Conservation (phyloP, 2,329 filamentous ascomycete species). For the Parastagonospora nodorum region DNA sequence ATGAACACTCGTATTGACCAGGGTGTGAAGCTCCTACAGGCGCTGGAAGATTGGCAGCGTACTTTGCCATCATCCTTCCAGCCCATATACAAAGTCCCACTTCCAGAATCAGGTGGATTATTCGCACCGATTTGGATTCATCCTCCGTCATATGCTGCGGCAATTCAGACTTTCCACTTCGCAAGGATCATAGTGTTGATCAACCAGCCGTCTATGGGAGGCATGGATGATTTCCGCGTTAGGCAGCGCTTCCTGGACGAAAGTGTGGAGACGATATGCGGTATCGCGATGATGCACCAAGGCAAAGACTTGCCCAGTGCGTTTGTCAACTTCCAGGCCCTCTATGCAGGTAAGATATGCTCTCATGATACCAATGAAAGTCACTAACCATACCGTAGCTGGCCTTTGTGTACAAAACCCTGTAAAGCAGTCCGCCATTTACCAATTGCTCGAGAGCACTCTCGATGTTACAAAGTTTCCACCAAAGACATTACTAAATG, state of each 20-base stretch:
- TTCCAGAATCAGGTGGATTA: slow-evolving; percentile 12
- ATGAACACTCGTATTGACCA: slow-evolving; percentile 53
- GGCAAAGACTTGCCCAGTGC: slow-evolving; percentile 31
- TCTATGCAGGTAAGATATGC: slow-evolving; percentile 36
- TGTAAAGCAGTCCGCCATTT: slow-evolving; percentile 29
- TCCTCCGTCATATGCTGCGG: slow-evolving; percentile 45
- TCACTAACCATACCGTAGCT: slow-evolving; percentile 19
- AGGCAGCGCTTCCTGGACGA: slow-evolving; percentile 53
- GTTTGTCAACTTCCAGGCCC: slow-evolving; percentile 33
- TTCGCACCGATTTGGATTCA: slow-evolving; percentile 38
- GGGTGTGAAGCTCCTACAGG: slow-evolving; percentile 53
- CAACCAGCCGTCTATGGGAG: slow-evolving; percentile 57
- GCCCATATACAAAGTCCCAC: slow-evolving; percentile 44
- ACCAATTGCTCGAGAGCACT: slow-evolving; percentile 33
- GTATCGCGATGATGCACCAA: slow-evolving; percentile 53
- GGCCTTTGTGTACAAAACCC: slow-evolving; percentile 39
- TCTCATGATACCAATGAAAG: neutral
- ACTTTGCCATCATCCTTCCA: slow-evolving; percentile 53
- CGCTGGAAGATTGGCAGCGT: slow-evolving; percentile 57
- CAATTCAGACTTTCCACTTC: slow-evolving; percentile 59
- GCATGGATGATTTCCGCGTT: slow-evolving; percentile 54
- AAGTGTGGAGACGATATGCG: slow-evolving; percentile 56
- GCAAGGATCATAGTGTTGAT: slow-evolving; percentile 60
- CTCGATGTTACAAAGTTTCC: slow-evolving; percentile 38
- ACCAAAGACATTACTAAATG: slow-evolving; percentile 32